Evolutionary conservation across 345 rosid genomes (phyloP).

Genomic region (Pseudoturritis turrita): DNA sequence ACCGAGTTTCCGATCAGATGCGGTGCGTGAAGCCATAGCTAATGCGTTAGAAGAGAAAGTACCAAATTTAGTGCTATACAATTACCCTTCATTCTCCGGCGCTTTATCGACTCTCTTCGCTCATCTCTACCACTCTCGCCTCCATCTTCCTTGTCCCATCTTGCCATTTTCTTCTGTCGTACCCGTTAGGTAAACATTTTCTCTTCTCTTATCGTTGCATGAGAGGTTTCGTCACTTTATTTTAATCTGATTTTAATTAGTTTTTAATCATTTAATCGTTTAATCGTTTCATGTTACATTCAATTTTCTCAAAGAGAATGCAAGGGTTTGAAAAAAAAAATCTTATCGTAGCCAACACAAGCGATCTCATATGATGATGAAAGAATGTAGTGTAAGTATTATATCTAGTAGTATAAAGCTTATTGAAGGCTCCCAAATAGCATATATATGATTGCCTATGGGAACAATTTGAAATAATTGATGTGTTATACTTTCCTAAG

Average conservation of each 20-base stretch:
- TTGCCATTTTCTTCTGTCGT: conserved; percentile 75
- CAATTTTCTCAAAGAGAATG: not conserved
- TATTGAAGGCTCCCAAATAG: too few relatives aligned
- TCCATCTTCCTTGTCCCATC: conserved; percentile 55
- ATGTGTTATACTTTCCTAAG: too few relatives aligned
- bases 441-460: too few relatives aligned
- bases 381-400: too few relatives aligned
- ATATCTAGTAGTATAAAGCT: too few relatives aligned
- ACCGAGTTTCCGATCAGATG: conserved; percentile 67
- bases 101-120: conserved; percentile 81
- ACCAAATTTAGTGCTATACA: conserved; percentile 58
- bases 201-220: not conserved
- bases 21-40: conserved; percentile 64
- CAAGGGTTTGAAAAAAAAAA: not conserved
- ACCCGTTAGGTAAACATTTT: conserved; percentile 44
- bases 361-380: too few relatives aligned
- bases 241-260: not conserved
- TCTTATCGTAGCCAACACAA: too few relatives aligned
- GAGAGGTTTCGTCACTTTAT: not conserved
- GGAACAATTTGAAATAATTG: too few relatives aligned
- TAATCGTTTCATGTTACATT: not conserved
- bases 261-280: too few relatives aligned
- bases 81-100: conserved; percentile 88
- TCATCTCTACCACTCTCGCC: conserved; percentile 66
- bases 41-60: conserved; percentile 55